Evolutionary conservation across 129 eudicot species (phyloP).

Genomic region (Ambrosia trifida): DNA sequence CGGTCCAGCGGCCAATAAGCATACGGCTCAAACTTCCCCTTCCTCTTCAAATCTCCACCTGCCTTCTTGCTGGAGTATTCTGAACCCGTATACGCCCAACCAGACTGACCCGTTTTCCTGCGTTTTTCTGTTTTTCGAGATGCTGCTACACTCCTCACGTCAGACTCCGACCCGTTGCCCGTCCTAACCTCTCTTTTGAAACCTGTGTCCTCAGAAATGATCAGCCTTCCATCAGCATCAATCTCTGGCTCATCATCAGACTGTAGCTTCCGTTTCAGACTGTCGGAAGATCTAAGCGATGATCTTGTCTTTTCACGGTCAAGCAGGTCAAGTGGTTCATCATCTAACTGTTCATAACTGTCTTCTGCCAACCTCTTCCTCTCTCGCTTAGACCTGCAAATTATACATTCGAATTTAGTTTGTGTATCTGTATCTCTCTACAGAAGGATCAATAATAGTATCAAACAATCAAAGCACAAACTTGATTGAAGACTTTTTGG

Average conservation of each 20-base stretch:
- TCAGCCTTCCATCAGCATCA: conserved; percentile 74
- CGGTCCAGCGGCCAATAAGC: conserved; percentile 99
- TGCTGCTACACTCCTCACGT: conserved; percentile 50
- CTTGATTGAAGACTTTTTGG: conserved; percentile 58
- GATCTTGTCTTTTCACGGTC: conserved; percentile 73
- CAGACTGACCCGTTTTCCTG: conserved; percentile 58
- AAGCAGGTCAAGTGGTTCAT: conserved; percentile 94
- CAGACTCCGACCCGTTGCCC: conserved; percentile 42
- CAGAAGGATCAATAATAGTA: neutral
- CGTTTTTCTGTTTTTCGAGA: conserved; percentile 56
- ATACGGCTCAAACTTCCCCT: conserved; percentile 93
- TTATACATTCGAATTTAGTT: neutral
- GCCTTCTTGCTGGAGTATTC: conserved; percentile 98
- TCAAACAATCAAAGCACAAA: conserved; percentile 29
- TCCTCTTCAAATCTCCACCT: conserved; percentile 86
- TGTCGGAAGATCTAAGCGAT: conserved; percentile 66
- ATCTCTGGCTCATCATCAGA: conserved; percentile 77
- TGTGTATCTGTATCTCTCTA: neutral
- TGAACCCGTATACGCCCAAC: conserved; percentile 84
- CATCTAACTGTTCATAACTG: conserved; percentile 57
- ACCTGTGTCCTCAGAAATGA: conserved; percentile 56
- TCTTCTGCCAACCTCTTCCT: conserved; percentile 82
- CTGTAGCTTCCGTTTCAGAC: conserved; percentile 50
- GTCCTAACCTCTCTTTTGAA: conserved; percentile 34
- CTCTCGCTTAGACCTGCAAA: conserved; percentile 64